Evolutionary conservation across 208 protist genomes (phyloP), one percentile per base, ranked within the genome.

Genomic region (Blastocrithidia nonstop): DNA sequence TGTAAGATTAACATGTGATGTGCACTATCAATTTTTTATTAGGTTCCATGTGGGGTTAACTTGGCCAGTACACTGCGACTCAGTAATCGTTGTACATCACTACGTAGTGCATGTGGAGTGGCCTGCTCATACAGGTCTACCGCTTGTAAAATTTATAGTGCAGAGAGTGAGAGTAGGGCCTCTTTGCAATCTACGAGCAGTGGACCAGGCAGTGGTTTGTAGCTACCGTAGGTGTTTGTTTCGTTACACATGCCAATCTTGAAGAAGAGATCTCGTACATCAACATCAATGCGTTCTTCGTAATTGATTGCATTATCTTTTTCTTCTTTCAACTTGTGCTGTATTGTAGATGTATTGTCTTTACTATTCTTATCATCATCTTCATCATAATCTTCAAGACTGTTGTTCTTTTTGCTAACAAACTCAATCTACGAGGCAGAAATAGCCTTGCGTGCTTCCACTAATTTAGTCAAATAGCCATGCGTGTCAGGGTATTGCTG

Each of bases 131-230:
- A 74, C 17, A 88, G 46, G 21, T 84, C 53, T 37, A 67, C 63
- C 3, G 73, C 68, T 48, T 74, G 54, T 17, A 88, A 50, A 26
- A 88, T 51, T 41, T 82, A 67, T 23, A 81, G 57, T 21, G 63
- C 59, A 19, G 60, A 72, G 29, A 73, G 47, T 9, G 63, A 45
- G 1, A 73, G 69, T 5, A 88, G 57, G 17, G 53, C 51, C n/a
- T 81, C 59, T 15, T 64, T 58, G 46, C 83, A 81, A 55, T 88
- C 78, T 13, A 84, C 67, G 46, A 78, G 73, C 20, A 80, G 19
- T 3, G 64, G 43, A 6, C 73, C 78, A 15, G 70, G 78, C 4
- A 76, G 54, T 0, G 78, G 78, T 2, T 65, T 43, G 55, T 72
- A 88, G 24, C 49, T 37, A 22, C 60, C 45, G 37, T 79, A 69